Base-by-base conservation (phyloP, 1,139 yeast genomes). In the Meyerozyma carpophila region DNA sequence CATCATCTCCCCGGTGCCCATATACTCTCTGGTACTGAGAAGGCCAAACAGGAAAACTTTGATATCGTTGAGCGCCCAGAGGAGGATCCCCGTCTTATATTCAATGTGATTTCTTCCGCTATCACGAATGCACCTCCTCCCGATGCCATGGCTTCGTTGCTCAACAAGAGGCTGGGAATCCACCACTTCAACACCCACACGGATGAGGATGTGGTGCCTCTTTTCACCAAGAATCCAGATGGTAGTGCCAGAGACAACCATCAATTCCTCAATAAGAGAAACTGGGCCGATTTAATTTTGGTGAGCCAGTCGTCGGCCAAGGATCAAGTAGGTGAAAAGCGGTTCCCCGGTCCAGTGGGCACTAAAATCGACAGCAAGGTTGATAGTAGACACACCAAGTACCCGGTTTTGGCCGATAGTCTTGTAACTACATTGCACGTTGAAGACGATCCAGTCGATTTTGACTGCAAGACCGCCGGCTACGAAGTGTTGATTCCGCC, bases 81-180 rank as follows among this genome's bases (percentile, higher is more conserved):
- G 53, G 58, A 67, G 27, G 97, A 91, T 62, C 84, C 86, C 27
- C 68, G 94, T 47, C 75, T 89, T 49, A 82, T 93, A 61, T 77
- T 88, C 60, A 93, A 91, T 59, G 79, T 93, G 31, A 83, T 88
- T 41, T 82, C 94, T 16, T 86, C 95, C 9, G 98, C 98, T 3
- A 89, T 91, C 47, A 82, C 85, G 38, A 91, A 91, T 62, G 82
- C 94, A 0, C 96, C 98, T 10, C 98, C 98, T 2, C 96, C 97
- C 1, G 79, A 81, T 58, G 82, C 84, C 13, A 84, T 91, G 84
- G 95, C 95, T 0, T 67, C 70, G 9, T 70, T 90, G 52, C 63
- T 79, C 43, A 77, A 83, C 61, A 79, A 73, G 53, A 74, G 96
- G 55, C 77, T 88, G 40, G 77, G 76, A 44, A 68, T 80, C 34